Evolutionary conservation across 148 eudicot species (phyloP).

Genomic region (Pouteria glomerata): DNA sequence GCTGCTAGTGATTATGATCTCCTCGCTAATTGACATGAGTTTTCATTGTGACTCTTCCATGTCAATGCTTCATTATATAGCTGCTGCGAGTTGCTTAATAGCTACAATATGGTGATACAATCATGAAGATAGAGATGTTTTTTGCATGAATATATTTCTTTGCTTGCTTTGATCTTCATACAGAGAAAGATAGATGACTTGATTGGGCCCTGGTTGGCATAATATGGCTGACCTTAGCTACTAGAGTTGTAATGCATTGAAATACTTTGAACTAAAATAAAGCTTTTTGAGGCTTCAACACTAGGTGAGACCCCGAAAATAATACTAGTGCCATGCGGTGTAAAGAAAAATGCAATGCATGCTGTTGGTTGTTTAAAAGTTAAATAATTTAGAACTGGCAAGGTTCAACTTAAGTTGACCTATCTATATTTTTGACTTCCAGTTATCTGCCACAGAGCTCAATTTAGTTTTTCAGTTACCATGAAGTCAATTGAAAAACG

Average conservation of each 20-base stretch:
- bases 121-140: not conserved
- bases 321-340: not conserved
- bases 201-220: too few species aligned
- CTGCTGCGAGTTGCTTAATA: not conserved
- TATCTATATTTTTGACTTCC: not conserved
- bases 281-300: not conserved
- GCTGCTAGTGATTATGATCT: not conserved
- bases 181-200: too few species aligned
- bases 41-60: not conserved
- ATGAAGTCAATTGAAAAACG: not conserved
- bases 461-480: not conserved
- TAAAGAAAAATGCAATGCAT: not conserved
- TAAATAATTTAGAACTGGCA: not conserved
- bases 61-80: not conserved
- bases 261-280: not conserved
- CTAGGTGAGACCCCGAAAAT: not conserved
- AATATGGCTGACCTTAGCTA: too few species aligned
- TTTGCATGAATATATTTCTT: not conserved
- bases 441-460: not conserved
- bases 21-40: not conserved
- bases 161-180: not conserved
- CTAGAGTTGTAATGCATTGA: not conserved
- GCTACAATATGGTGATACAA: not conserved
- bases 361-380: not conserved
- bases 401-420: not conserved